Conservation (phyloP, 257 asterid species). For the Apocynum venetum region DNA sequence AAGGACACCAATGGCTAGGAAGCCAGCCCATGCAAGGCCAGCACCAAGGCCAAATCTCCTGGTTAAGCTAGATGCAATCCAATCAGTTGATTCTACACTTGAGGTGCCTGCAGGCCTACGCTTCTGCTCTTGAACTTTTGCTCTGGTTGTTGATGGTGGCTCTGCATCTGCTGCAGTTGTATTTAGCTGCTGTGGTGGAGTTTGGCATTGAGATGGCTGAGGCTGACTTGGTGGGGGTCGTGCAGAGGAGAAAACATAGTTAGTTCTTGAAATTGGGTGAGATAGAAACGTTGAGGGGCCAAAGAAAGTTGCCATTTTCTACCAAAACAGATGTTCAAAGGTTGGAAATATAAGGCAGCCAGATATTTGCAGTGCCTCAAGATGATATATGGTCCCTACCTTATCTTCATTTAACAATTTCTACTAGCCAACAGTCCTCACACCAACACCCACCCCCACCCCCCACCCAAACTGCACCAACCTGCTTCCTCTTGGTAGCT, state of each 20-base stretch:
- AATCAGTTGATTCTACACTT: conserved; percentile 68
- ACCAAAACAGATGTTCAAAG: background rate
- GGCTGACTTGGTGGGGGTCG: conserved; percentile 48
- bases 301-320: conserved; percentile 60
- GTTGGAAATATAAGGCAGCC: background rate
- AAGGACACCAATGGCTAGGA: conserved; percentile 68
- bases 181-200: conserved; percentile 30
- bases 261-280: conserved; percentile 44
- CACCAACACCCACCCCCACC: background rate
- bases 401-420: conserved; percentile 35
- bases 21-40: conserved; percentile 88
- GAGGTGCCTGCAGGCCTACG: conserved; percentile 22
- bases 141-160: conserved; percentile 21
- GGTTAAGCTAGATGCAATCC: conserved; percentile 70
- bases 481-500: background rate
- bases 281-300: conserved; percentile 51
- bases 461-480: background rate
- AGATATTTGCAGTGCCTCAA: conserved; percentile 22
- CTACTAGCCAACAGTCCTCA: background rate
- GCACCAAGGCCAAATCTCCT: conserved; percentile 89
- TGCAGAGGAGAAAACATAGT: conserved; percentile 43
- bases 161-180: conserved; percentile 29
- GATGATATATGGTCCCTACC: conserved; percentile 43
- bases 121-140: conserved; percentile 30
- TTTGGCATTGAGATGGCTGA: conserved; percentile 35